A percentile compares a stretch with the other conserved stretches of the same genome.
phyloP scores from a whole-genome alignment of 2,329 filamentous ascomycete species.

The Chaetomiaceae sp. region DNA sequence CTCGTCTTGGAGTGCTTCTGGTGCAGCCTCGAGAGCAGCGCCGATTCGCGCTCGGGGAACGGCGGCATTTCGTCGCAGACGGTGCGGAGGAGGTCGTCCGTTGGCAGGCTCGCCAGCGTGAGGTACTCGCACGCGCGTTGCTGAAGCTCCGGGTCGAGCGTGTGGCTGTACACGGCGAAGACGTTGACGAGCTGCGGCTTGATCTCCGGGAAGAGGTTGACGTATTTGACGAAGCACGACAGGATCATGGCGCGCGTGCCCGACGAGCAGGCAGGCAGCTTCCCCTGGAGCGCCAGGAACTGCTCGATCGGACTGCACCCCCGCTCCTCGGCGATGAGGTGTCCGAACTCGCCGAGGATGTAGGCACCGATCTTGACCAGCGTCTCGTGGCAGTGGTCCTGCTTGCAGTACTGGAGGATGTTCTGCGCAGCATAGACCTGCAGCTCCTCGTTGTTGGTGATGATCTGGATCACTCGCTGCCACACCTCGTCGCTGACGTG shows the following conservation, averaged over 20 bases:
- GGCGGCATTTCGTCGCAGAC: slow-evolving; percentile 98
- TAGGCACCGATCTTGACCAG: slow-evolving; percentile 97
- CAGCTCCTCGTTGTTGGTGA: slow-evolving; percentile 97
- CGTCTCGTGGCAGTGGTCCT: slow-evolving; percentile 91
- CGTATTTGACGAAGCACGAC: slow-evolving; percentile 94
- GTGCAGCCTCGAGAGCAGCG: slow-evolving; percentile 83
- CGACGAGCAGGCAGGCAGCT: slow-evolving; percentile 82
- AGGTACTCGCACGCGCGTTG: slow-evolving; percentile 95
- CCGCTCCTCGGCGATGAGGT: slow-evolving; percentile 86
- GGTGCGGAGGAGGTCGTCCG: slow-evolving; percentile 85
- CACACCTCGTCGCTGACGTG: slow-evolving; percentile 99
- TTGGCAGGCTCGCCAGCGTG: slow-evolving; percentile 73
- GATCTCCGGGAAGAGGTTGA: slow-evolving; percentile 97
- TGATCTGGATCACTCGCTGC: slow-evolving; percentile 97
- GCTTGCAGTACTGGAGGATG: slow-evolving; percentile 85
- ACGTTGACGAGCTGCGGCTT: slow-evolving; percentile 89
- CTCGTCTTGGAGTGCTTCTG: slow-evolving; percentile 90
- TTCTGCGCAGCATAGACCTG: slow-evolving; percentile 95
- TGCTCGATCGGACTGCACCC: slow-evolving; percentile 96
- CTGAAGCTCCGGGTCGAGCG: slow-evolving; percentile 89
- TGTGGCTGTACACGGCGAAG: slow-evolving; percentile 89
- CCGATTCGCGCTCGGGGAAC: slow-evolving; percentile 90
- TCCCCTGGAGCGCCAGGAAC: slow-evolving; percentile 84
- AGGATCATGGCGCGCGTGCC: slow-evolving; percentile 89
- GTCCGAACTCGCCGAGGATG: slow-evolving; percentile 92